A percentile compares a stretch with the other conserved stretches of the same genome.
Conservation (phyloP, 768 basidiomycete species). For the Mycena latifolia region DNA sequence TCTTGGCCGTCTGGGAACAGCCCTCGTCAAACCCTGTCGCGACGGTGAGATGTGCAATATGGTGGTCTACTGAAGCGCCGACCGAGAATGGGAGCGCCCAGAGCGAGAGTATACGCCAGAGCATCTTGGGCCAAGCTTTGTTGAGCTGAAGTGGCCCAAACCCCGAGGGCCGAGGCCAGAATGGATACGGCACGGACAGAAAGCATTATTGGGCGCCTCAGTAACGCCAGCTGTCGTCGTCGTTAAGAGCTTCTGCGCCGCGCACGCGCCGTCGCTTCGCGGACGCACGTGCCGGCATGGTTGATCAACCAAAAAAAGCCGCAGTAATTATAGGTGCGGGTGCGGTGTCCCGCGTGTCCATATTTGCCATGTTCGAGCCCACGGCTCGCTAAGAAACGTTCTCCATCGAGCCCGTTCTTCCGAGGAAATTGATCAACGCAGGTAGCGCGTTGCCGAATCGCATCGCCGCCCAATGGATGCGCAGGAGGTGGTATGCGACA, state of each 20-base stretch:
- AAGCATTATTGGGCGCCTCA: neutral
- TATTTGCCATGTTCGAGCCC: too few relatives aligned
- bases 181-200: neutral
- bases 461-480: too few relatives aligned
- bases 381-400: too few relatives aligned
- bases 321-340: too few relatives aligned
- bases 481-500: too few relatives aligned
- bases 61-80: too few relatives aligned
- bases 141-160: neutral
- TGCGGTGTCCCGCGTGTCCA: neutral
- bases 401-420: too few relatives aligned
- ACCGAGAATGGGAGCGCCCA: conserved; percentile 9
- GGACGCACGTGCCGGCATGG: neutral
- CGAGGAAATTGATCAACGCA: too few relatives aligned
- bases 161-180: neutral
- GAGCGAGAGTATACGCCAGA: neutral
- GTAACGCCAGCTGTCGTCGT: neutral
- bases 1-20: conserved; percentile 22
- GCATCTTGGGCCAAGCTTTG: conserved; percentile 5
- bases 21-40: conserved; percentile 33
- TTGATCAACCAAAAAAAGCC: neutral
- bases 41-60: neutral
- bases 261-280: neutral
- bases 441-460: too few relatives aligned
- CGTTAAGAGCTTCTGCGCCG: neutral